phyloP scores from a whole-genome alignment of 192 early-diverging fungal genomes.

The Coemansia interrupta region DNA sequence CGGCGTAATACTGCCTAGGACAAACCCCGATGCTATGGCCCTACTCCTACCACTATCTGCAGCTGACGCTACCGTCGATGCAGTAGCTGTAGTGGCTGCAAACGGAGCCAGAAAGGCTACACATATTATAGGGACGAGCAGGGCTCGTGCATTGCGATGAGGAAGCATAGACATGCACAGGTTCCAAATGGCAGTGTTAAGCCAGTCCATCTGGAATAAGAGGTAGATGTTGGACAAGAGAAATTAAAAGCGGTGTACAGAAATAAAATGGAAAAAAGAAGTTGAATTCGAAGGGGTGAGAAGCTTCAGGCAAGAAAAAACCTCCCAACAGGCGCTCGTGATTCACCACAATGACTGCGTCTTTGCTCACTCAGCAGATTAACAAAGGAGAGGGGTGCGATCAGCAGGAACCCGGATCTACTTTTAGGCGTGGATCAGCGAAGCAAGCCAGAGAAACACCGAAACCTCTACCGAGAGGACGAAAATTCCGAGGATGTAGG shows the following conservation, averaged over 20 bases:
- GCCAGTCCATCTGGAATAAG: slow-evolving; percentile 32
- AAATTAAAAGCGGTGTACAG: not conserved
- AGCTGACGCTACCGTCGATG: slow-evolving; percentile 5
- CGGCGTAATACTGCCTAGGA: not conserved
- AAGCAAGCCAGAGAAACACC: slow-evolving; percentile 35
- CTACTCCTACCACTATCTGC: slow-evolving; percentile 1
- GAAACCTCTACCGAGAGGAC: slow-evolving; percentile 34
- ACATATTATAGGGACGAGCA: slow-evolving; percentile 43
- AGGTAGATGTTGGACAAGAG: not conserved
- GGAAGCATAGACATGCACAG: slow-evolving; percentile 50
- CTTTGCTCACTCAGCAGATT: too few relatives aligned
- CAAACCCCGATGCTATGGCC: not conserved
- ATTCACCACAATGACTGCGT: too few relatives aligned
- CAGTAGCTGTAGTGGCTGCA: slow-evolving; percentile 7
- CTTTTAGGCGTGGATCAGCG: slow-evolving; percentile 1
- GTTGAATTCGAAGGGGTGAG: slow-evolving; percentile 3
- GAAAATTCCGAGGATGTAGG: slow-evolving; percentile 49
- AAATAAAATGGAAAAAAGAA: slow-evolving; percentile 5
- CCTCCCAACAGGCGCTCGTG: too few relatives aligned
- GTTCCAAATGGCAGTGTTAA: slow-evolving; percentile 38
- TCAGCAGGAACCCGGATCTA: too few relatives aligned
- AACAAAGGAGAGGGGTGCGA: too few relatives aligned
- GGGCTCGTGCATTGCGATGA: slow-evolving; percentile 41
- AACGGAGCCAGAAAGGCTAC: slow-evolving; percentile 31
- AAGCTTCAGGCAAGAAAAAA: not conserved